These are phyloP conservation scores for Lycium barbarum DNA, from an alignment of 257 asterid genomes.

Conservation along the genomic window DNA sequence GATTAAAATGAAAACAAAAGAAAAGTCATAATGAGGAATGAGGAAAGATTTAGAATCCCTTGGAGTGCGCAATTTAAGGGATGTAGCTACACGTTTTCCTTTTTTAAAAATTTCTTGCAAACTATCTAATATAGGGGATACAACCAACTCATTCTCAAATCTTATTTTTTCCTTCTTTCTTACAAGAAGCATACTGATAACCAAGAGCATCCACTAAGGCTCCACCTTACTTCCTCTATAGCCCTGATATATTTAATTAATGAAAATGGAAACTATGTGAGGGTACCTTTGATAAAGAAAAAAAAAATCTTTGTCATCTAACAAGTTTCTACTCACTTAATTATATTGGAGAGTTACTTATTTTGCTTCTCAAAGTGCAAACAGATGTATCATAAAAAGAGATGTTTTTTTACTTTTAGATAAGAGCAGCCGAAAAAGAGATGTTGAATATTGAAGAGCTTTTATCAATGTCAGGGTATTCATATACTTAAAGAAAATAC, in stretches of 20 bases:
- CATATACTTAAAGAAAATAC: not conserved
- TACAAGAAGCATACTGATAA: slow-evolving; percentile 1
- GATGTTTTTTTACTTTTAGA: not conserved
- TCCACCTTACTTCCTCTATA: not conserved
- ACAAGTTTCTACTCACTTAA: not conserved
- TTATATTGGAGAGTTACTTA: not conserved
- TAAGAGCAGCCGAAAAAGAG: not conserved
- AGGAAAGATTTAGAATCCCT: not conserved
- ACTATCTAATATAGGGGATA: not conserved
- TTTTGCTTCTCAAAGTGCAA: slow-evolving; percentile 7
- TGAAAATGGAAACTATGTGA: slow-evolving; percentile 6
- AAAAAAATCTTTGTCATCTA: not conserved
- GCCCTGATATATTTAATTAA: not conserved
- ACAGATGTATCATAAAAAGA: not conserved
- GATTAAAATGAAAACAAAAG: not conserved
- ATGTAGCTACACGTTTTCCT: not conserved
- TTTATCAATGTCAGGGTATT: not conserved
- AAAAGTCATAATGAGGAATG: not conserved
- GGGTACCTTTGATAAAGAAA: not conserved
- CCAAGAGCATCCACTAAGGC: not conserved
- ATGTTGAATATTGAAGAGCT: slow-evolving; percentile 16
- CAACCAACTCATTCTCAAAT: not conserved
- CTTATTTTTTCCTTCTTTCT: not conserved
- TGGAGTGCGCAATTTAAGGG: not conserved
- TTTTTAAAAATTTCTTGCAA: not conserved